Percentiles rank a stretch among this genome's conserved stretches.
Evolutionary conservation across 2,329 filamentous ascomycete species (phyloP).

Genomic region (Periglandula ipomoeae): DNA sequence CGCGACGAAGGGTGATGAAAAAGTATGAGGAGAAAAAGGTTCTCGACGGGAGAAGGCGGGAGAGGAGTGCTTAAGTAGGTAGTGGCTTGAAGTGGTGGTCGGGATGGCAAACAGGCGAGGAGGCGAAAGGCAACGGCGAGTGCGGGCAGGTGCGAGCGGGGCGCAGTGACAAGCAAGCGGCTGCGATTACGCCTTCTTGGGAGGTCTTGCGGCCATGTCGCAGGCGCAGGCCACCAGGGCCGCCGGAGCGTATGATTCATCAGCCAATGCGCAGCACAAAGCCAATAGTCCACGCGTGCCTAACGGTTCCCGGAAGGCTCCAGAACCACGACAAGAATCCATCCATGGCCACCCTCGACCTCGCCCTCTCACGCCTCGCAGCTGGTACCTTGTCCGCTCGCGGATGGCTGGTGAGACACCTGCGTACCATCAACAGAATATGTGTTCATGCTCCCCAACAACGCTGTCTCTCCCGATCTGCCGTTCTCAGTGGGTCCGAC

Average conservation of each 20-base stretch:
- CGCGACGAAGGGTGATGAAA: neutral
- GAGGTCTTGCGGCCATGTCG: too few relatives aligned
- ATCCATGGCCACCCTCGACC: too few relatives aligned
- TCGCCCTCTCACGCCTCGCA: too few relatives aligned
- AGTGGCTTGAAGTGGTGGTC: constrained; percentile 10
- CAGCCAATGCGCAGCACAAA: constrained; percentile 16
- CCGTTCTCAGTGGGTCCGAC: constrained; percentile 11
- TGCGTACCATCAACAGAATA: constrained; percentile 13
- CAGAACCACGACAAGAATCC: constrained; percentile 24
- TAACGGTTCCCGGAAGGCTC: constrained; percentile 25
- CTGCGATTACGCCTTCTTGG: constrained; percentile 13
- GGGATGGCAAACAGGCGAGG: constrained; percentile 12
- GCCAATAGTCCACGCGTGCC: constrained; percentile 8
- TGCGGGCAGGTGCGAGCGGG: constrained; percentile 7
- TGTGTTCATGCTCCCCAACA: neutral
- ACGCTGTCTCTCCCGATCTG: neutral
- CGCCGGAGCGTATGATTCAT: too few relatives aligned
- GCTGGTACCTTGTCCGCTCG: neutral
- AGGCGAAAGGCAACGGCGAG: constrained; percentile 12
- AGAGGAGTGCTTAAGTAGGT: constrained; percentile 25
- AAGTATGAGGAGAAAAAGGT: constrained; percentile 6
- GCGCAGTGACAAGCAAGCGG: constrained; percentile 20
- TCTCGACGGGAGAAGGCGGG: constrained; percentile 12
- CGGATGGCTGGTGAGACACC: constrained; percentile 1
- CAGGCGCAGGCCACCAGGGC: too few relatives aligned